phyloP scores from a whole-genome alignment of 2,329 filamentous ascomycete genomes.

The Pochonia chlamydosporia region DNA sequence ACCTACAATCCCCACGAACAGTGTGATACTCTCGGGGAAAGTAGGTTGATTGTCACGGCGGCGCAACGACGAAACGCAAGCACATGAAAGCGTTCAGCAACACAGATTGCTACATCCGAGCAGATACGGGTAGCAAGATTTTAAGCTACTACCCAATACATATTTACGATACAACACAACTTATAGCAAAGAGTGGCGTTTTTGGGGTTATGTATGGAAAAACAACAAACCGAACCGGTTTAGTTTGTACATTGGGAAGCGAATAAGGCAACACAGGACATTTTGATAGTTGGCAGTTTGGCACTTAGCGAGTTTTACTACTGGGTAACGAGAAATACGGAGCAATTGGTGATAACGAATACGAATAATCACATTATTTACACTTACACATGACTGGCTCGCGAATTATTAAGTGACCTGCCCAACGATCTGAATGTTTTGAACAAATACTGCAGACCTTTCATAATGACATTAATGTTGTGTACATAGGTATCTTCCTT shows the following conservation, averaged over 20 bases:
- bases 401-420: no score
- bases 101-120: no score
- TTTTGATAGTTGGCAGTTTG: not conserved
- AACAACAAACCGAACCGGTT: not conserved
- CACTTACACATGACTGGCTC: not conserved
- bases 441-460: no score
- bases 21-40: no score
- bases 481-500: no score
- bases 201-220: not conserved
- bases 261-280: conserved; percentile 1
- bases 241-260: not conserved
- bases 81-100: no score
- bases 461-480: no score
- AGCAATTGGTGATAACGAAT: not conserved
- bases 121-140: no score
- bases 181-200: conserved; percentile 1
- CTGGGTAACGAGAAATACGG: not conserved
- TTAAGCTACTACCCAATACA: no score
- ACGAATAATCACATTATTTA: not conserved
- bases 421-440: no score
- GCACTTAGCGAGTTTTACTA: not conserved
- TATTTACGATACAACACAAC: not conserved
- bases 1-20: not conserved
- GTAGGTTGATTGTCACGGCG: no score
- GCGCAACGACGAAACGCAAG: no score